Evolutionary conservation across 805 yeast species (phyloP), one percentile per base, ranked within the genome.

Genomic region (Spathaspora arborariae): DNA sequence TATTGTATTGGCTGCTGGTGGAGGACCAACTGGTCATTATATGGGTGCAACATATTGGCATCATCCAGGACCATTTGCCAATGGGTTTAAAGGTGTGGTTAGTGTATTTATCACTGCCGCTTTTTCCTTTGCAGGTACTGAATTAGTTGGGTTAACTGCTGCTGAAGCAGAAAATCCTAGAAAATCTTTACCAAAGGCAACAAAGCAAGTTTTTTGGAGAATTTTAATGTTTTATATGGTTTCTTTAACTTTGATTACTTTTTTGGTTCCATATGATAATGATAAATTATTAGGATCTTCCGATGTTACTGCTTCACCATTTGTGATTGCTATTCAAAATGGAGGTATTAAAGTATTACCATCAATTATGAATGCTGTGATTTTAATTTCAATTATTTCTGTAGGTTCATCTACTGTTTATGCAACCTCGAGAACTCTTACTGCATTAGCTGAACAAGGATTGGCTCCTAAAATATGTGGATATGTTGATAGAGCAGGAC

Each of bases 141-240:
- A 86, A 64, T 70, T 86, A 54, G 78, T 79, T 35, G 88, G 89
- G 43, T 72, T 86, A 36, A 85, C 90, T 9, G 86, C 91, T 26
- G 91, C 91, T 7, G 95, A 87, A 63, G 74, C 88, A 20, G 76
- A 65, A 30, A 79, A 85, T 62, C 92, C 94, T 40, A 71, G 84
- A 55, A 72, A 71, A 46, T 66, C 85, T 2, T 74, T 85, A 46
- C 94, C 92, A 33, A 74, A 76, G 43, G 91, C 92, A 38, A 80
- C 84, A 49, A 86, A 85, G 64, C 91, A 87, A 67, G 88, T 85
- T 3, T 85, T 88, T 67, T 86, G 92, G 91, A 76, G 94, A 67
- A 82, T 87, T 47, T 68, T 82, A 13, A 63, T 85, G 54, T 86
- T 87, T 60, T 88, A 88, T 68, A 72, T 88, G 61, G 51, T 76